These are phyloP conservation scores for Puccinia polysora DNA, from an alignment of 1,284 basidiomycete species.

Conservation along the genomic window DNA sequence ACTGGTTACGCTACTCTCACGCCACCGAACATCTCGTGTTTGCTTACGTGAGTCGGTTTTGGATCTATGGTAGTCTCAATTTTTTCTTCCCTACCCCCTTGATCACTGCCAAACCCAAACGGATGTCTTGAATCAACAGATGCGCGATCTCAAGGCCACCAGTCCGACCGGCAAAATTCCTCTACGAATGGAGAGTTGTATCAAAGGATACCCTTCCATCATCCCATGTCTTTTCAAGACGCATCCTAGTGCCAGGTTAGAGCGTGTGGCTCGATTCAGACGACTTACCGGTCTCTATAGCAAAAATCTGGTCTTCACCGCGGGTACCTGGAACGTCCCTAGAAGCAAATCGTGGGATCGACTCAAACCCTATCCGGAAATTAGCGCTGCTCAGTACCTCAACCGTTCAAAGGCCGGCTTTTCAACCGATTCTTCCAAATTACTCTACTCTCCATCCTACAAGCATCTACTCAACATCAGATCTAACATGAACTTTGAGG, in stretches of 20 bases:
- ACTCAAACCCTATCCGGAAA: slow-evolving; percentile 43
- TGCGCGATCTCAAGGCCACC: slow-evolving; percentile 47
- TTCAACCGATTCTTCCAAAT: slow-evolving; percentile 16
- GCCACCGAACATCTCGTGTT: slow-evolving; percentile 39
- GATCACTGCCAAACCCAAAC: neutral
- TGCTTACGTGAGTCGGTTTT: slow-evolving; percentile 15
- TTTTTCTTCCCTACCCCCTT: neutral
- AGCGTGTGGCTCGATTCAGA: slow-evolving; percentile 27
- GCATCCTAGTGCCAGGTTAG: slow-evolving; percentile 42
- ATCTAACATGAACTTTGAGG: slow-evolving; percentile 51
- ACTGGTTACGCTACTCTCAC: slow-evolving; percentile 34
- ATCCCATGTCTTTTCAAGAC: slow-evolving; percentile 46
- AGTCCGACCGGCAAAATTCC: slow-evolving; percentile 47
- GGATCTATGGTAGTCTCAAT: neutral
- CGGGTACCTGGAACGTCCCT: slow-evolving; percentile 48
- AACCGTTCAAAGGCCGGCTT: slow-evolving; percentile 19
- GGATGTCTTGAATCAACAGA: slow-evolving; percentile 31
- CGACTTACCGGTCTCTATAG: slow-evolving; percentile 8
- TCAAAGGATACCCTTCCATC: slow-evolving; percentile 47
- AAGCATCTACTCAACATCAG: slow-evolving; percentile 56
- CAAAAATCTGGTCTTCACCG: slow-evolving; percentile 19
- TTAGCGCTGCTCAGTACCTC: slow-evolving; percentile 34
- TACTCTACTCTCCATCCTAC: slow-evolving; percentile 52
- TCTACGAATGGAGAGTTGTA: slow-evolving; percentile 46
- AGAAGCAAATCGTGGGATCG: slow-evolving; percentile 47